Evolutionary conservation across 208 protist genomes (phyloP), one percentile per base, ranked within the genome.

Genomic region (Leishmania aethiopica): DNA sequence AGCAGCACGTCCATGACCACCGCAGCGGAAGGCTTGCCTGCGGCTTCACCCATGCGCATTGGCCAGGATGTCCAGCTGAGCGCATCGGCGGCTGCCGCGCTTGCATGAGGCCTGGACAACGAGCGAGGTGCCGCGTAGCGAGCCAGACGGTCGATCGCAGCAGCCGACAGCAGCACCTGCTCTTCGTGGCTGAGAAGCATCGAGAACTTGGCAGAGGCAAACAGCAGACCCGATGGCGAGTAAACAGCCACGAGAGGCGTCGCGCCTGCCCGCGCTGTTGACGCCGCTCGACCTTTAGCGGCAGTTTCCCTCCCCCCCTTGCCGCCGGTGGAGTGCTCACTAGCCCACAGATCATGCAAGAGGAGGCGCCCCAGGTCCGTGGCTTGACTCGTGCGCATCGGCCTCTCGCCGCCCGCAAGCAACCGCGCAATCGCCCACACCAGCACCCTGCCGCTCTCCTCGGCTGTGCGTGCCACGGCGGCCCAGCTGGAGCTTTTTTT

Each of bases 181-280:
- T 91, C 85, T 8, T 84, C 72, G 60, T 94, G 92, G 8, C 70
- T 57, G 55, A 89, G 83, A 17, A 73, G 32, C 19, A 42, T 11
- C 47, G 77, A 85, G 76, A 93, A 96, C 19, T 42, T 77, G 0
- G 83, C 70, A 25, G 90, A 94, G 28, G 89, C 87, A 62, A 77
- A 83, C 45, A 96, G 85, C 45, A 96, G 84, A 0, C 92, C 92
- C 66, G 84, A 89, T 35, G 87, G 86, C n/a, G 89, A 91, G 80
- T 88, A 96, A 32, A 80, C 84, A 17, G 92, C 87, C 70, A 91
- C 77, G 45, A 94, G 77, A 47, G 84, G 80, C 8, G 72, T 53
- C 55, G 3, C 10, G n/a, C 60, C 25, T 4, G 45, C 25, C 32
- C 25, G 11, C 22, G 45, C 2, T 6, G 45, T 6, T 74, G 70